Evolutionary conservation across 192 early-diverging fungal genomes (phyloP).

Genomic region (Pilaira anomala): DNA sequence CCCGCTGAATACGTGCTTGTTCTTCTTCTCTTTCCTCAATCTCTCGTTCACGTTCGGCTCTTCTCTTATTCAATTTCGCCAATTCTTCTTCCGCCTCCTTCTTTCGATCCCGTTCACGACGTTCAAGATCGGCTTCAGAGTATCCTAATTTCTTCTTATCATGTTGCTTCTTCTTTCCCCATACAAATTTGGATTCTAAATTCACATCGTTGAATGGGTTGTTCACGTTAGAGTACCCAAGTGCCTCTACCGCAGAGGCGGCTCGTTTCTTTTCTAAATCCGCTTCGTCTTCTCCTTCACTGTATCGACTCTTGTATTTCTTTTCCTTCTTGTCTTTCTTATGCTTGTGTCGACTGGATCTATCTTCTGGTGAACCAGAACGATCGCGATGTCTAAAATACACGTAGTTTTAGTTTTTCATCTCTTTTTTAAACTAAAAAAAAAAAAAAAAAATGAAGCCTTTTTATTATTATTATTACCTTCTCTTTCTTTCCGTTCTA

Average conservation of each 20-base stretch:
- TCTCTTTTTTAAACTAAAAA: too few relatives aligned
- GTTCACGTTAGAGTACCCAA: constrained; percentile 66
- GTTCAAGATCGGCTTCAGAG: constrained; percentile 49
- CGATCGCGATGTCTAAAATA: constrained; percentile 13
- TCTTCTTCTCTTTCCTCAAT: constrained; percentile 80
- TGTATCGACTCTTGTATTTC: constrained; percentile 1
- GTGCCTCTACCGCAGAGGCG: constrained; percentile 10
- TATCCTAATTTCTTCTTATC: constrained; percentile 70
- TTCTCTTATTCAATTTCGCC: constrained; percentile 74
- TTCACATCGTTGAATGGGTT: constrained; percentile 83
- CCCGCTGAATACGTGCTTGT: constrained; percentile 67
- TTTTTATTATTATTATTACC: too few relatives aligned
- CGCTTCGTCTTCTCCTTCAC: constrained; percentile 10
- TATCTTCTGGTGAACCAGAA: constrained; percentile 13
- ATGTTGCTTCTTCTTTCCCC: constrained; percentile 89
- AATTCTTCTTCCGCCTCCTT: constrained; percentile 74
- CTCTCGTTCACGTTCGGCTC: constrained; percentile 82
- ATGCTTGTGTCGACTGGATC: constrained; percentile 3
- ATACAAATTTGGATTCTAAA: constrained; percentile 84
- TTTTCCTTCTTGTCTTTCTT: constrained; percentile 29
- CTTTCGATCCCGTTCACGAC: constrained; percentile 50
- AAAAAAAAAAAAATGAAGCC: too few relatives aligned
- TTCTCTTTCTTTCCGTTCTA: neutral
- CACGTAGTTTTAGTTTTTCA: neutral
- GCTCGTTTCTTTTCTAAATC: neutral